A percentile compares a stretch with the other conserved stretches of the same genome.
phyloP scores from a whole-genome alignment of 352 stramenopile species.

The Sclerospora graminicola region DNA sequence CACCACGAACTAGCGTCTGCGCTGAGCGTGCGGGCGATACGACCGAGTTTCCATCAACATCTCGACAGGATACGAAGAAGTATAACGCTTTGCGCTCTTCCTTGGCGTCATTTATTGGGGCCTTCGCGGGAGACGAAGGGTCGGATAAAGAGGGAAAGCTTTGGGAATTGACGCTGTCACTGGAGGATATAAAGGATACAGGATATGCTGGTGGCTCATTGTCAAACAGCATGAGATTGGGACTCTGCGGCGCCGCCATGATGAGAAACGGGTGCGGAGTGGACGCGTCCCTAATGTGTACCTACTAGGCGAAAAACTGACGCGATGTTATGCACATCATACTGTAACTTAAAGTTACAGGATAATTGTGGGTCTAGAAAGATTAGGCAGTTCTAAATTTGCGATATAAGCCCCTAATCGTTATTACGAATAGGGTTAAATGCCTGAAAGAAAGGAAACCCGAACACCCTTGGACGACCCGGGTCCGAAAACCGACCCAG shows the following conservation, averaged over 20 bases:
- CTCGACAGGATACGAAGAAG: conserved; percentile 65
- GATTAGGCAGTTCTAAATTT: too few species aligned
- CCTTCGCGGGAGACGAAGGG: conserved; percentile 4
- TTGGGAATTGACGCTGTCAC: conserved; percentile 1
- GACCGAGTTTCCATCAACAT: conserved; percentile 43
- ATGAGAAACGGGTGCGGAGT: conserved; percentile 3
- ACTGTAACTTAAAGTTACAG: too few species aligned
- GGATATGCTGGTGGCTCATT: conserved; percentile 15
- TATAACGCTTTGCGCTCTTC: conserved; percentile 22
- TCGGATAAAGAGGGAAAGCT: background rate
- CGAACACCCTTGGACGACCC: too few species aligned
- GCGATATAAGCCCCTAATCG: too few species aligned
- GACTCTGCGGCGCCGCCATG: conserved; percentile 19
- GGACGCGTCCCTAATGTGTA: too few species aligned
- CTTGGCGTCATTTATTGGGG: background rate
- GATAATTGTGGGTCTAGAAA: too few species aligned
- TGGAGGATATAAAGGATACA: conserved; percentile 1
- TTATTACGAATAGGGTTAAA: too few species aligned
- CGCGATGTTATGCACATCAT: too few species aligned
- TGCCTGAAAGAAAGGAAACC: too few species aligned
- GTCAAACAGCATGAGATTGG: conserved; percentile 41
- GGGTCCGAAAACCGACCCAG: too few species aligned
- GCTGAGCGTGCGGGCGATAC: conserved; percentile 40
- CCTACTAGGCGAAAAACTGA: too few species aligned
- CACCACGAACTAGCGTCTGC: conserved; percentile 66